These are phyloP conservation scores for Penicillium parvum DNA, from an alignment of 495 filamentous ascomycete species.

Conservation along the genomic window DNA sequence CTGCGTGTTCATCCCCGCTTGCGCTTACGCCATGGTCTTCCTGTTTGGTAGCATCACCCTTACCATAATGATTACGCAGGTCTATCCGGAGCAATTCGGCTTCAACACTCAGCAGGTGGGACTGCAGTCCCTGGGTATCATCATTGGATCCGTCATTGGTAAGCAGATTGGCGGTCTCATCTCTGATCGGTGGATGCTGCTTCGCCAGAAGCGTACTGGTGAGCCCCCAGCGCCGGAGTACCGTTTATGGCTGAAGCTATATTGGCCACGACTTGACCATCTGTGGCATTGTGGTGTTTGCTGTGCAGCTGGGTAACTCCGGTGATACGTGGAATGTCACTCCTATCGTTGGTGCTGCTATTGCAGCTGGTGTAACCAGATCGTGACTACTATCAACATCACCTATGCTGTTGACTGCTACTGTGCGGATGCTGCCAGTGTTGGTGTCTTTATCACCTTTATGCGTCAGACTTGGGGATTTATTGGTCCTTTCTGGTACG, in stretches of 20 bases:
- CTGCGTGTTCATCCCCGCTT: slow-evolving; percentile 43
- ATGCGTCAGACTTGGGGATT: slow-evolving; percentile 54
- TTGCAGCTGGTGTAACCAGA: slow-evolving; percentile 51
- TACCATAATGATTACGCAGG: slow-evolving; percentile 51
- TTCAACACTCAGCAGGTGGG: slow-evolving; percentile 52
- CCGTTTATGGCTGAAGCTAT: slow-evolving; percentile 53
- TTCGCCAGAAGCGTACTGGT: slow-evolving; percentile 19
- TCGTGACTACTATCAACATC: slow-evolving; percentile 53
- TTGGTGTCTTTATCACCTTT: slow-evolving; percentile 56
- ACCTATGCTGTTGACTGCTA: slow-evolving; percentile 56
- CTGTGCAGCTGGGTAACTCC: slow-evolving; percentile 42
- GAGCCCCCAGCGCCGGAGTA: slow-evolving; percentile 37
- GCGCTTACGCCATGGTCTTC: slow-evolving; percentile 53
- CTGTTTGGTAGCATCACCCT: slow-evolving; percentile 43
- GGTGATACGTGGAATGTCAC: slow-evolving; percentile 43
- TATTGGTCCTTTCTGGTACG: slow-evolving; percentile 55
- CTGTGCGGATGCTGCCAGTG: slow-evolving; percentile 42
- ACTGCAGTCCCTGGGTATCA: slow-evolving; percentile 49
- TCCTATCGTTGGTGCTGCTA: slow-evolving; percentile 47
- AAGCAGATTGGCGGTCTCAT: slow-evolving; percentile 51
- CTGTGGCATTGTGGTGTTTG: slow-evolving; percentile 48
- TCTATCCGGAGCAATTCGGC: slow-evolving; percentile 45
- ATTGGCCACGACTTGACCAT: slow-evolving; percentile 45
- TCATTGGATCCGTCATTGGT: slow-evolving; percentile 53
- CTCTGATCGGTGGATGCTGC: slow-evolving; percentile 49